Conservation (phyloP, 345 rosid species). For the Salix brachista region DNA sequence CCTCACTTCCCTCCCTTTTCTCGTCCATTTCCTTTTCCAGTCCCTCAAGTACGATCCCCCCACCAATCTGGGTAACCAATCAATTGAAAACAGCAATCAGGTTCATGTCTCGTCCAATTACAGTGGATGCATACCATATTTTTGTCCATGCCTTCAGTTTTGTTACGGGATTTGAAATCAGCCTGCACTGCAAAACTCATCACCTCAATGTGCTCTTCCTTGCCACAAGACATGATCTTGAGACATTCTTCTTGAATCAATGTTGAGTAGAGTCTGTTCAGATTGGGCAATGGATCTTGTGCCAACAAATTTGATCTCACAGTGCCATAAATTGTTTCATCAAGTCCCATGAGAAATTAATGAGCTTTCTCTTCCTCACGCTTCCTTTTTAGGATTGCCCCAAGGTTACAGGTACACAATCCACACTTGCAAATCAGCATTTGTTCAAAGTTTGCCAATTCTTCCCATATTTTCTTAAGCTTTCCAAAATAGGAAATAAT, state of each 20-base stretch:
- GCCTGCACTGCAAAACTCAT: not conserved
- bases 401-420: not conserved
- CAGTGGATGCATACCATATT: not conserved
- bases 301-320: not conserved
- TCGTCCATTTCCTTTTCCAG: not conserved
- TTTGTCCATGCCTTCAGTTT: not conserved
- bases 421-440: not conserved
- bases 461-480: not conserved
- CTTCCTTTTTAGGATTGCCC: not conserved
- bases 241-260: not conserved
- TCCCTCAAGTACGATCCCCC: not conserved
- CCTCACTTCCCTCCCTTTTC: not conserved
- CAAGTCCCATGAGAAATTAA: not conserved
- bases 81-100: not conserved
- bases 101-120: not conserved
- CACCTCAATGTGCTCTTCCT: not conserved
- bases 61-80: slow-evolving; percentile 4
- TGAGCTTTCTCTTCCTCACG: slow-evolving; percentile 1
- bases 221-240: not conserved
- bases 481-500: not conserved
- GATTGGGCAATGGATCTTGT: not conserved
- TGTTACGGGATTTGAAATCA: too few species aligned
- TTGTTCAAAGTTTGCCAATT: not conserved
- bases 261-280: not conserved
- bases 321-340: not conserved